Percentiles rank a stretch among this genome's conserved stretches.
phyloP scores from a whole-genome alignment of 768 basidiomycete genomes.

The Pleurotus cornucopiae region DNA sequence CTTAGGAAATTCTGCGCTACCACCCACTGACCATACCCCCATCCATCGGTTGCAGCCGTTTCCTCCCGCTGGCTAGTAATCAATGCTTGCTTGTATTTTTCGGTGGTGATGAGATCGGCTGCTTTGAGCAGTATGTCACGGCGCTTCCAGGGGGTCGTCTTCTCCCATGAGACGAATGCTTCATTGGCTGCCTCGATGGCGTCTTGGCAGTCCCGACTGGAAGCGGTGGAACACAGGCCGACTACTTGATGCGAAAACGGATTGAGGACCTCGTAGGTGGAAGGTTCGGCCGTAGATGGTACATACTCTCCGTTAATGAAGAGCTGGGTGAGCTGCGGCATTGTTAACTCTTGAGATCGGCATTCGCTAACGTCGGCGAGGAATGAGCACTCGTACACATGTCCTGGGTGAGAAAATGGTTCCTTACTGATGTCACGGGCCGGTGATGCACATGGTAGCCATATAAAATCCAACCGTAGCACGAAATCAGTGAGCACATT shows the following conservation, averaged over 20 bases:
- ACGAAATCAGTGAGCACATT: too few species aligned
- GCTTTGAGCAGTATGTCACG: slow-evolving; percentile 46
- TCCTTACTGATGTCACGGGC: too few species aligned
- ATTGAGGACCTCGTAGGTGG: slow-evolving; percentile 43
- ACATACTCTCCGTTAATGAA: slow-evolving; percentile 31
- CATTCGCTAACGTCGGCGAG: too few species aligned
- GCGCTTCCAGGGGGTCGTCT: slow-evolving; percentile 26
- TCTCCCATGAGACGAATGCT: slow-evolving; percentile 48
- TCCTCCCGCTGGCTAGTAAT: slow-evolving; percentile 30
- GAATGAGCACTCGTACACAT: too few species aligned
- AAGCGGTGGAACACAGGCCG: slow-evolving; percentile 41
- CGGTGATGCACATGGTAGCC: too few species aligned
- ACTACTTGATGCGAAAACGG: slow-evolving; percentile 38
- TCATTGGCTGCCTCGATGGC: slow-evolving; percentile 41
- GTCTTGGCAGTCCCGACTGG: slow-evolving; percentile 35
- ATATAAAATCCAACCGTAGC: too few species aligned
- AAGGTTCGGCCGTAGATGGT: slow-evolving; percentile 14
- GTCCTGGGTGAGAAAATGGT: too few species aligned
- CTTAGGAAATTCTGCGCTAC: slow-evolving; percentile 21
- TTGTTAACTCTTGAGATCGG: too few species aligned
- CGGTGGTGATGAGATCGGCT: slow-evolving; percentile 38
- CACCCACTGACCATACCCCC: slow-evolving; percentile 21
- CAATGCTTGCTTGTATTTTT: slow-evolving; percentile 34
- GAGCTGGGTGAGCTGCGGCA: slow-evolving; percentile 24
- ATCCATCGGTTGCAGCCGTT: slow-evolving; percentile 25